Evolutionary conservation across 371 early-diverging fungal species (phyloP).

Genomic region (Ordospora pajunii): DNA sequence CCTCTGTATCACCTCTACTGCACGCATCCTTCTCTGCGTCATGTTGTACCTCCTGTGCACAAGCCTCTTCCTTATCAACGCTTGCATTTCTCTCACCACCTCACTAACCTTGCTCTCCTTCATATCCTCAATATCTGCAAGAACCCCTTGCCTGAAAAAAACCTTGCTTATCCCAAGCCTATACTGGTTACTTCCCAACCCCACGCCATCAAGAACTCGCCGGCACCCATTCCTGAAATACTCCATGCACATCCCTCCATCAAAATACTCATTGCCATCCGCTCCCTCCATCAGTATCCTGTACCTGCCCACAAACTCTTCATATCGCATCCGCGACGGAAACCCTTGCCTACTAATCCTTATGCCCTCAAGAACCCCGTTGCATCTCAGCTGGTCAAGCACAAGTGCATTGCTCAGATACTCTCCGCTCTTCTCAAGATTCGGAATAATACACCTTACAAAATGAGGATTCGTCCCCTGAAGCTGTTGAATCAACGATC

Average conservation of each 20-base stretch:
- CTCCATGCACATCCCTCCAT: constrained; percentile 62
- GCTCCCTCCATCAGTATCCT: constrained; percentile 69
- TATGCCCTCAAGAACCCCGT: constrained; percentile 98
- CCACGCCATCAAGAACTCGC: background rate
- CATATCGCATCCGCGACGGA: constrained; percentile 81
- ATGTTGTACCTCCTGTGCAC: constrained; percentile 63
- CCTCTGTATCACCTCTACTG: constrained; percentile 42
- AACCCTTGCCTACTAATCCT: constrained; percentile 92
- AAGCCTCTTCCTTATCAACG: constrained; percentile 71
- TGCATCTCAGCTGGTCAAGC: constrained; percentile 88
- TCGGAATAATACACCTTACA: constrained; percentile 97
- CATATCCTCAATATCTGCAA: constrained; percentile 83
- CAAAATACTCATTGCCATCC: constrained; percentile 70
- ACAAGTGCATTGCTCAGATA: constrained; percentile 73
- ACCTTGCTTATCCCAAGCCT: constrained; percentile 85
- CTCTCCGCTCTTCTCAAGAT: constrained; percentile 77
- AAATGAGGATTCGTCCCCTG: constrained; percentile 89
- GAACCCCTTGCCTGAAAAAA: constrained; percentile 91
- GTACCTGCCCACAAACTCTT: constrained; percentile 86
- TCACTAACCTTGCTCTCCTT: constrained; percentile 73
- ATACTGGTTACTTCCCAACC: constrained; percentile 62
- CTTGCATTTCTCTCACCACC: constrained; percentile 74
- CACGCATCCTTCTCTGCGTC: constrained; percentile 20
- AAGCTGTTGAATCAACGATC: constrained; percentile 75
- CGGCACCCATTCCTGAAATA: background rate